These are phyloP conservation scores for Tulasnella calospora DNA, from an alignment of 768 basidiomycete genomes.

Conservation along the genomic window DNA sequence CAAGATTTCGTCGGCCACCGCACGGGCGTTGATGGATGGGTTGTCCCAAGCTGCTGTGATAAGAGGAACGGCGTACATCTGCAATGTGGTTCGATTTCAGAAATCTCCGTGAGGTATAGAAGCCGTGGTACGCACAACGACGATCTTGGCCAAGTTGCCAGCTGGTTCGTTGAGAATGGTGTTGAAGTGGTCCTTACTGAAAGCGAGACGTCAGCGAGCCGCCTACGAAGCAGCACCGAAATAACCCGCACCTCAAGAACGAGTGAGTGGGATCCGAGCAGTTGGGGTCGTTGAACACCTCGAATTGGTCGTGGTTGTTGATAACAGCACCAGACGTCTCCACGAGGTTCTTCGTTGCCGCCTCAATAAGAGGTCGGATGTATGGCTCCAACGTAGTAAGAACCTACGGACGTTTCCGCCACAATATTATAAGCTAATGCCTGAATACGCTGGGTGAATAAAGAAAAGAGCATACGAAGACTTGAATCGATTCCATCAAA, in stretches of 20 bases:
- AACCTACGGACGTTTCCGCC: background rate
- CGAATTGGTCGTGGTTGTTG: slow-evolving; percentile 62
- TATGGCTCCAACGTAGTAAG: slow-evolving; percentile 15
- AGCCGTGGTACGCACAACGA: slow-evolving; percentile 51
- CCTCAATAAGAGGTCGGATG: slow-evolving; percentile 20
- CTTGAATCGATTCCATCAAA: slow-evolving; percentile 20
- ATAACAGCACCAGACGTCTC: slow-evolving; percentile 66
- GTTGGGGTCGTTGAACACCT: slow-evolving; percentile 61
- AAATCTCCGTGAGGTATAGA: slow-evolving; percentile 36
- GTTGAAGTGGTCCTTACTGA: slow-evolving; percentile 58
- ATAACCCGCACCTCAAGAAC: slow-evolving; percentile 48
- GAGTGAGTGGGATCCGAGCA: slow-evolving; percentile 73
- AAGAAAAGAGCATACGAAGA: slow-evolving; percentile 10
- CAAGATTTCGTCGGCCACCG: slow-evolving; percentile 57
- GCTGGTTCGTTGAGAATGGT: slow-evolving; percentile 71
- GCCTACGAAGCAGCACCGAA: background rate
- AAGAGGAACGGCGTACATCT: slow-evolving; percentile 43
- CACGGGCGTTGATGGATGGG: slow-evolving; percentile 50
- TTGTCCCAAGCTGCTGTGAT: slow-evolving; percentile 83
- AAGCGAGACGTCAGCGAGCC: background rate
- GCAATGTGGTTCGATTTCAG: background rate
- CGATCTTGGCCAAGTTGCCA: slow-evolving; percentile 62
- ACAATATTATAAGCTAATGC: background rate
- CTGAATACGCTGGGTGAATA: background rate
- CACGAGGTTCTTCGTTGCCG: slow-evolving; percentile 28